phyloP scores from a whole-genome alignment of 1,284 basidiomycete genomes.

The Ceratobasidium papillatum region DNA sequence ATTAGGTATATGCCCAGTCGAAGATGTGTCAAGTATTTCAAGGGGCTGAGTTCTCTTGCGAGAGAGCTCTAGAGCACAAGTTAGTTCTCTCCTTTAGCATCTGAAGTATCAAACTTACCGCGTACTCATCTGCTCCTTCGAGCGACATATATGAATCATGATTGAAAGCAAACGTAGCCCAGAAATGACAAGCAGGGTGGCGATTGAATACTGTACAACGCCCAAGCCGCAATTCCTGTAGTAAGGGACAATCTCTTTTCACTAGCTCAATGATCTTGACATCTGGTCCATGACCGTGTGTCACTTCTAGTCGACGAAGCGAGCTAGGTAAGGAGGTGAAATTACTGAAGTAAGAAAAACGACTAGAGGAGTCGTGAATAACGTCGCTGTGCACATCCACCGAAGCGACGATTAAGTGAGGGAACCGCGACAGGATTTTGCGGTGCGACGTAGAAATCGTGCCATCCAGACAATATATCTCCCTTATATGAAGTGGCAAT shows the following conservation, averaged over 20 bases:
- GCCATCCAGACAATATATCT: constrained; percentile 25
- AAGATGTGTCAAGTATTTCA: not conserved
- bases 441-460: not conserved
- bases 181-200: constrained; percentile 24
- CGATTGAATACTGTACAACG: constrained; percentile 36
- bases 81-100: not conserved
- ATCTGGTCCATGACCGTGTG: constrained; percentile 18
- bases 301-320: constrained; percentile 2
- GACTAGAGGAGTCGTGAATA: not conserved
- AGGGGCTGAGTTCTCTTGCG: not conserved
- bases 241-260: not conserved
- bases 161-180: constrained; percentile 21
- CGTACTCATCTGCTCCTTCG: constrained; percentile 9
- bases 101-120: not conserved
- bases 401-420: not conserved
- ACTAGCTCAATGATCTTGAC: not conserved
- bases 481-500: not conserved
- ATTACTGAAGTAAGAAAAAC: constrained; percentile 9
- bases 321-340: constrained; percentile 9
- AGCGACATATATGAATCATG: constrained; percentile 35
- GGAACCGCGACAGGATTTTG: not conserved
- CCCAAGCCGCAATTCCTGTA: constrained; percentile 18
- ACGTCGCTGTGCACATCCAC: constrained; percentile 21
- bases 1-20: constrained; percentile 26
- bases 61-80: not conserved